These are phyloP conservation scores for Ceratocystis variospora DNA, from an alignment of 2,329 filamentous ascomycete genomes.

Conservation along the genomic window DNA sequence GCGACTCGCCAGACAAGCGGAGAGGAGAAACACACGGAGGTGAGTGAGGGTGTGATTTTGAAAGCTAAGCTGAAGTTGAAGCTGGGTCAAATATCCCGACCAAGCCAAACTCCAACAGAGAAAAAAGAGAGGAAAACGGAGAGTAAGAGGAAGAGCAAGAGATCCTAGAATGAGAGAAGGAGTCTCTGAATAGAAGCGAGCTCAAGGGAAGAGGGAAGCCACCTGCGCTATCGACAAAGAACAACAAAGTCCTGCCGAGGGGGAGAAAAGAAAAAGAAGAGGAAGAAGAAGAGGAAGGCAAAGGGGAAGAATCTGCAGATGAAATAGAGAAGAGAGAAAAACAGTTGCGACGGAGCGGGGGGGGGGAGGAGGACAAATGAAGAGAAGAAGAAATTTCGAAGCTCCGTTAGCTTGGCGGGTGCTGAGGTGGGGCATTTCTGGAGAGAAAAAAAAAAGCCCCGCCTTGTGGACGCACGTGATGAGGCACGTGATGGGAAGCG, in stretches of 20 bases:
- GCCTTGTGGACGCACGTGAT: constrained; percentile 2
- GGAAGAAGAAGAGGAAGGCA: constrained; percentile 8
- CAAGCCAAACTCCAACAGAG: constrained; percentile 8
- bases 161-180: not conserved
- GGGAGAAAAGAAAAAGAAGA: constrained; percentile 10
- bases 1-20: constrained; percentile 38
- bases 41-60: constrained; percentile 23
- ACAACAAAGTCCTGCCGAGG: constrained; percentile 19
- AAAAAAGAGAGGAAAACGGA: not conserved
- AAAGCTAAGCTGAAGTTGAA: constrained; percentile 9
- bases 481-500: not conserved
- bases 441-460: not conserved
- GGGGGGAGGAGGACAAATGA: constrained; percentile 19
- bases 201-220: not conserved
- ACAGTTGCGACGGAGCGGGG: constrained; percentile 13
- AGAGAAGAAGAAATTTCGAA: constrained; percentile 26
- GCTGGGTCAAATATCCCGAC: constrained; percentile 9
- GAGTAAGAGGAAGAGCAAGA: not conserved
- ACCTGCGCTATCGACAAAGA: constrained; percentile 18
- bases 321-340: constrained; percentile 10
- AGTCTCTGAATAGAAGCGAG: not conserved
- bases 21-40: constrained; percentile 36
- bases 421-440: constrained; percentile 7
- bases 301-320: constrained; percentile 10
- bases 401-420: constrained; percentile 21